Conservation (phyloP, 495 filamentous ascomycete species). For the Pseudotulostoma volvatum region DNA sequence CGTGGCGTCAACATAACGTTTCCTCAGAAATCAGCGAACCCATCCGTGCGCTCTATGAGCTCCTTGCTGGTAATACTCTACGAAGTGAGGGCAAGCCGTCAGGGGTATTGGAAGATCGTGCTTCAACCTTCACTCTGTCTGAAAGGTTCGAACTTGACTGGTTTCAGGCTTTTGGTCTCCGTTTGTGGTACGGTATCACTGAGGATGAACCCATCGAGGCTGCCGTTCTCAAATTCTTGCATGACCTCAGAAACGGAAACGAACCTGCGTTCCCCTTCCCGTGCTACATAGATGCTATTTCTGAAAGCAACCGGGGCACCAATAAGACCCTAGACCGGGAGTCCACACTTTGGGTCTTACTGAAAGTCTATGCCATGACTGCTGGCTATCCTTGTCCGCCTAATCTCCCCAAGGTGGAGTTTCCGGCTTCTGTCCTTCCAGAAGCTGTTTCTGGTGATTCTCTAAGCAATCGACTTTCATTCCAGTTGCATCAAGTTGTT, state of each 20-base stretch:
- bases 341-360: conserved; percentile 70
- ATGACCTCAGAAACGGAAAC: conserved; percentile 47
- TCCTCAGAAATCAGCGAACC: conserved; percentile 76
- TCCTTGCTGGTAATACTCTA: conserved; percentile 72
- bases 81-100: conserved; percentile 52
- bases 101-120: conserved; percentile 56
- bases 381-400: conserved; percentile 7
- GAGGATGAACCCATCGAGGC: conserved; percentile 48
- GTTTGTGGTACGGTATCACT: conserved; percentile 67
- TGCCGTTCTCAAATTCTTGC: conserved; percentile 51
- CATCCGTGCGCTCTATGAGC: conserved; percentile 73
- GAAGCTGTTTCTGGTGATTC: conserved; percentile 47
- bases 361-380: conserved; percentile 58
- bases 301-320: conserved; percentile 31
- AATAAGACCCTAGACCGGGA: conserved; percentile 39
- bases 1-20: conserved; percentile 66
- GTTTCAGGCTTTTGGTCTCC: conserved; percentile 80
- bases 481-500: conserved; percentile 55
- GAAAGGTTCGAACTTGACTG: conserved; percentile 75
- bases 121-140: conserved; percentile 58
- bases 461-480: conserved; percentile 57
- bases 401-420: conserved; percentile 5
- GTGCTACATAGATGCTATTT: conserved; percentile 37
- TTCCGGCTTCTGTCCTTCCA: conserved; percentile 22
- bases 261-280: conserved; percentile 44